Conservation (phyloP, 306 rosid genomes). For the Malus asiatica region DNA sequence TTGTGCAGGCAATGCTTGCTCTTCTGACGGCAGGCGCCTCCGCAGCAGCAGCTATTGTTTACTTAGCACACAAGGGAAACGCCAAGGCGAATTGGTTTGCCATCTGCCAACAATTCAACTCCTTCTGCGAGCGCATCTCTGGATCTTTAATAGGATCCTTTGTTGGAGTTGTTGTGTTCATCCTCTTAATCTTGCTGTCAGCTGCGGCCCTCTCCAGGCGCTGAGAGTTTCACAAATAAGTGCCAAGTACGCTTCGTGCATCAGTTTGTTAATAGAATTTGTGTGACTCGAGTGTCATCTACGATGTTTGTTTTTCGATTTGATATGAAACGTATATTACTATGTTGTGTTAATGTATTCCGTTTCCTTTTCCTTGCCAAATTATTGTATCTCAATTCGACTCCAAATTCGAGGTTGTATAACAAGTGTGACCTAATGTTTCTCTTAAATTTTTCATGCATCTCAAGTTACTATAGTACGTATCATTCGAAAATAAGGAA, state of each 20-base stretch:
- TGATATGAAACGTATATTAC: neutral
- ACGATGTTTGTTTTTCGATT: neutral
- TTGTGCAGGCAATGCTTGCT: constrained; percentile 39
- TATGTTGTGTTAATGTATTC: neutral
- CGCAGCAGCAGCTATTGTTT: constrained; percentile 48
- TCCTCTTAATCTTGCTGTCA: constrained; percentile 32
- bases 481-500: neutral
- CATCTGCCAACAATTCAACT: constrained; percentile 56
- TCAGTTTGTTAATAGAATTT: neutral
- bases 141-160: constrained; percentile 65
- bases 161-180: constrained; percentile 25
- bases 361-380: neutral
- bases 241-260: neutral
- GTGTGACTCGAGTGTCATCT: neutral
- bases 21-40: constrained; percentile 42
- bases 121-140: constrained; percentile 55
- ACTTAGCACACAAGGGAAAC: constrained; percentile 50
- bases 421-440: neutral
- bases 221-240: neutral
- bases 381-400: neutral
- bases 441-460: neutral
- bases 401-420: neutral
- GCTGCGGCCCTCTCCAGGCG: constrained; percentile 36
- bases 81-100: constrained; percentile 46
- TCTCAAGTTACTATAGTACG: neutral